A percentile compares a stretch with the other conserved stretches of the same genome.
These are phyloP conservation scores for Comarum palustre DNA, from an alignment of 306 rosid species.

Conservation along the genomic window DNA sequence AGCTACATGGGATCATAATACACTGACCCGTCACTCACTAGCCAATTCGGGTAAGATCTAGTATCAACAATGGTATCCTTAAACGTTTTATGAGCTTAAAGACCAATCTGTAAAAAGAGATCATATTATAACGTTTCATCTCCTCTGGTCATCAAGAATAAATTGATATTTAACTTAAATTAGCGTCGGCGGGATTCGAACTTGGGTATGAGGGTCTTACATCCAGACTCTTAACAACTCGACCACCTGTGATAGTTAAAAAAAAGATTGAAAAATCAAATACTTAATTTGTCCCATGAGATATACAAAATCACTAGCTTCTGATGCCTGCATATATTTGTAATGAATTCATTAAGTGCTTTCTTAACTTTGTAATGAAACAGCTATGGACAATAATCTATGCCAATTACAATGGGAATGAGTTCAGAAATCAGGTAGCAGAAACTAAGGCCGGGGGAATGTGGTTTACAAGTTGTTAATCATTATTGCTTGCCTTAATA, in stretches of 20 bases:
- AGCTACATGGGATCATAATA: no score
- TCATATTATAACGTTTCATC: no score
- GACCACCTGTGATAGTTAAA: no score
- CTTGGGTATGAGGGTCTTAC: no score
- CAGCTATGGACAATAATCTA: constrained; percentile 2
- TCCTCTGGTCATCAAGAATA: no score
- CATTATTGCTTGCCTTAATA: constrained; percentile 23
- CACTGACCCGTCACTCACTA: constrained; percentile 34
- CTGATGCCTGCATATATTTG: background rate
- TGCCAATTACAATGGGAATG: constrained; percentile 16
- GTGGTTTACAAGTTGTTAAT: constrained; percentile 22
- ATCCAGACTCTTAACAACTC: no score
- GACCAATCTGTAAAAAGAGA: no score
- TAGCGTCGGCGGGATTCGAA: no score
- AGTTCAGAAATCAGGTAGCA: constrained; percentile 43
- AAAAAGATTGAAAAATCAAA: no score
- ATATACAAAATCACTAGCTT: background rate
- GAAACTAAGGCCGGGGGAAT: constrained; percentile 53
- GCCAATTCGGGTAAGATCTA: background rate
- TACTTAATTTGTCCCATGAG: constrained; percentile 8
- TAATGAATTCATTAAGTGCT: background rate
- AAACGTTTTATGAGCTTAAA: no score
- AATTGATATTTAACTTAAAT: no score
- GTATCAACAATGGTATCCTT: no score
- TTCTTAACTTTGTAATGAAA: background rate